Evolutionary conservation across 371 early-diverging fungal genomes (phyloP).

Genomic region (Mortierella sp.): DNA sequence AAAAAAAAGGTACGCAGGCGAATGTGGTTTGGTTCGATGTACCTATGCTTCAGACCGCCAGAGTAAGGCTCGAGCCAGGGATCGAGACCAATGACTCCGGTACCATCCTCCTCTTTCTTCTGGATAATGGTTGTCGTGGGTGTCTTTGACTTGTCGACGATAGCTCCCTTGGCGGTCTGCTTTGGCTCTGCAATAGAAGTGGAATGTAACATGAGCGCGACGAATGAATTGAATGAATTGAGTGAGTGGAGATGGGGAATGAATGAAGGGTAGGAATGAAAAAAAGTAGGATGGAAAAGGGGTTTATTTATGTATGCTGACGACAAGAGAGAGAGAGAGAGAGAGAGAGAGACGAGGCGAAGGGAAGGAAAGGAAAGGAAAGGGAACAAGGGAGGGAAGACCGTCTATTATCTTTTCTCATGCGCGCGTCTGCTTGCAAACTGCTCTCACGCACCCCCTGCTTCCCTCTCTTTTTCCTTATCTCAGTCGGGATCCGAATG

Average conservation of each 20-base stretch:
- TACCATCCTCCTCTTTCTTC: constrained; percentile 63
- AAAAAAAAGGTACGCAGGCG: neutral
- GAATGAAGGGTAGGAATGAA: constrained; percentile 1
- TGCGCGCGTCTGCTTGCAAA: neutral
- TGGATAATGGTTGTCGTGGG: neutral
- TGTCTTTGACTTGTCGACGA: neutral
- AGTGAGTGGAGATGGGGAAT: neutral
- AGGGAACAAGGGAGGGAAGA: neutral
- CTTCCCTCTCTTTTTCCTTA: too few species aligned
- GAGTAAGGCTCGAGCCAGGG: constrained; percentile 80
- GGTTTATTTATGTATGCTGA: too few species aligned
- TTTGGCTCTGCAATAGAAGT: constrained; percentile 14
- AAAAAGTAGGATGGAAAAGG: neutral
- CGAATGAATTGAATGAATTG: neutral
- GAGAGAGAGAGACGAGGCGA: neutral
- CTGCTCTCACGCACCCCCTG: too few species aligned
- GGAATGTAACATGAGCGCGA: neutral
- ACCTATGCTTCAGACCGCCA: constrained; percentile 73
- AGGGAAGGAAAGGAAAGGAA: neutral
- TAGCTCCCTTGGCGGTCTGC: neutral
- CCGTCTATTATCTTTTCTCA: constrained; percentile 7
- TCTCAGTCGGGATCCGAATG: neutral
- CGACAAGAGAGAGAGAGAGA: too few species aligned
- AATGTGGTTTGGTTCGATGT: too few species aligned
- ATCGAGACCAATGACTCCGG: constrained; percentile 74